These are phyloP conservation scores for Cordia subcordata DNA, from an alignment of 257 asterid species.

Conservation along the genomic window DNA sequence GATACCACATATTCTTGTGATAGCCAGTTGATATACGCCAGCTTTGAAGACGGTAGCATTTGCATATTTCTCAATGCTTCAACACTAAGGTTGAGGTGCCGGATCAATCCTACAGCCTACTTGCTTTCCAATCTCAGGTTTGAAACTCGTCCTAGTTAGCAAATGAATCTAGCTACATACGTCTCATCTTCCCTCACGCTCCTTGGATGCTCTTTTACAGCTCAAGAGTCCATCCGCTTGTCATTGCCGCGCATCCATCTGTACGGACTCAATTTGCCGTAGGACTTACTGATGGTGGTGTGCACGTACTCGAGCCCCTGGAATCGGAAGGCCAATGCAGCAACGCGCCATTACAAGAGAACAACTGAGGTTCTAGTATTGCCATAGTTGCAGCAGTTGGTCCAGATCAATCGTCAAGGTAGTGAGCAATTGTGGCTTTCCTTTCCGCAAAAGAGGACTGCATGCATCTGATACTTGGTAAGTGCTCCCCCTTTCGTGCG, in stretches of 20 bases:
- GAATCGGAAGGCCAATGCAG: constrained; percentile 56
- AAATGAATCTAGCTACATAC: not conserved
- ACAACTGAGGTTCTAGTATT: constrained; percentile 24
- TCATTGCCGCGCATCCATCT: constrained; percentile 52
- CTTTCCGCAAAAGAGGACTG: not conserved
- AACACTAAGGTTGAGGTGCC: constrained; percentile 48
- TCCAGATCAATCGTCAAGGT: constrained; percentile 23
- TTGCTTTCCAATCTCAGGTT: constrained; percentile 45
- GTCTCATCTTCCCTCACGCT: too few species aligned
- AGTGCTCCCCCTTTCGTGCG: too few species aligned
- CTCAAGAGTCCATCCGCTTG: constrained; percentile 42
- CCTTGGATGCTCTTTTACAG: constrained; percentile 16
- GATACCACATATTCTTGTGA: constrained; percentile 69
- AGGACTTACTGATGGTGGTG: constrained; percentile 64
- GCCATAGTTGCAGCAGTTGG: constrained; percentile 17
- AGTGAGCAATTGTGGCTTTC: not conserved
- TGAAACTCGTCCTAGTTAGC: not conserved
- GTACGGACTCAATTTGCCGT: constrained; percentile 55
- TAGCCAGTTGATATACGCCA: constrained; percentile 47
- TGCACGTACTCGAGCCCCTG: constrained; percentile 57
- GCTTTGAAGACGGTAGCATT: constrained; percentile 3
- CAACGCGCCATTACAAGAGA: constrained; percentile 33
- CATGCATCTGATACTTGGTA: not conserved
- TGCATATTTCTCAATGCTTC: constrained; percentile 14
- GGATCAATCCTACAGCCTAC: constrained; percentile 47